Base-by-base conservation (phyloP, 148 eudicot genomes). In the Cornus controversa region DNA sequence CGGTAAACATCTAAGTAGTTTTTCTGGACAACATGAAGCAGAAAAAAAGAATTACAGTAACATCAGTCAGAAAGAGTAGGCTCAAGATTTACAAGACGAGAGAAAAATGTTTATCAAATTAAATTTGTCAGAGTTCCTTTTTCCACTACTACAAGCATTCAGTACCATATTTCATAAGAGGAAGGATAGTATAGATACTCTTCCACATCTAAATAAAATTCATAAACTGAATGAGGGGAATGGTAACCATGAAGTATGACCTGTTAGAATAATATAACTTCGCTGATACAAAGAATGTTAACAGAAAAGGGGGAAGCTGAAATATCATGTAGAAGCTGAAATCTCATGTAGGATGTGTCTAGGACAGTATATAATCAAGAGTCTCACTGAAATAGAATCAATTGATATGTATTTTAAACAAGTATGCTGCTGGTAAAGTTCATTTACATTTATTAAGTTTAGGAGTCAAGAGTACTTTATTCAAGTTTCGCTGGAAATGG, bases 1-100 rank as follows among this genome's bases (percentile, higher is more conserved):
- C 92, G 86, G 65, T 96, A 96, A 28, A 96, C 87, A 69, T 96
- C 98, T 89, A 96, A 84, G 85, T 96, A 96, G 80, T 96, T 96
- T 89, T 85, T 93, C 95, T 94, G 92, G 77, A 80, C 26, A 73
- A 76, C 62, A 85, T 65, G 23, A 73, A 80, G 28, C 67, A 78
- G 42, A 70, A 47, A 73, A 36, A 6, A 54, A 54, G 13, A 60
- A 20, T 60, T 14, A 60, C 4, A 20, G 9, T 18, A 60, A 22
- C 24, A 20, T 6, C 64, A 60, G 7, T 20, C 1, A 60, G 22
- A 1, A 60, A 73, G 9, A 31, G 23, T 67, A 14, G 18, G 70
- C 42, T 65, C n/a, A 76, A 47, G 27, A 10, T 40, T 73, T 31
- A 60, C 76, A 15, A n/a, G 4, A 74, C 2, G 11, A 58, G 28